Conservation (phyloP, 2,329 filamentous ascomycete species). For the Rutstroemia sp. region DNA sequence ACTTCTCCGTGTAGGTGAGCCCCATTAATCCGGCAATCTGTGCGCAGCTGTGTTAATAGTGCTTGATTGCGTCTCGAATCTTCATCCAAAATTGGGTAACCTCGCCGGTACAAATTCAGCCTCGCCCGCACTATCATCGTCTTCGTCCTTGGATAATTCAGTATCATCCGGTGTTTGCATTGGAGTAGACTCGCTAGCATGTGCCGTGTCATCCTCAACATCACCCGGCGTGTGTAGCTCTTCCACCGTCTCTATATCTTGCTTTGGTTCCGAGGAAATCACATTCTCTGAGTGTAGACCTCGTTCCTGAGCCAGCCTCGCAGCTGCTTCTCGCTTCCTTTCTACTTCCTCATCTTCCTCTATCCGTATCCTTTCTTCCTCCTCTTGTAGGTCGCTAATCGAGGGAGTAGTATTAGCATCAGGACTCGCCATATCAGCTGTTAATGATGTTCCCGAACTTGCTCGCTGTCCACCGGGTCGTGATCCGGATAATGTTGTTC, state of each 20-base stretch:
- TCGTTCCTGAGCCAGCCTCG: slow-evolving; percentile 41
- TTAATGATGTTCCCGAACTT: slow-evolving; percentile 25
- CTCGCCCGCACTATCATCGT: slow-evolving; percentile 14
- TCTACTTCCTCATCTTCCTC: slow-evolving; percentile 48
- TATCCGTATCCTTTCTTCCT: slow-evolving; percentile 39
- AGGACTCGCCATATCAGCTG: slow-evolving; percentile 29
- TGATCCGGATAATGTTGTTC: slow-evolving; percentile 32
- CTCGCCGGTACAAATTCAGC: slow-evolving; percentile 49
- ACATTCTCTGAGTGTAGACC: slow-evolving; percentile 37
- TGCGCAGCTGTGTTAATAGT: slow-evolving; percentile 51
- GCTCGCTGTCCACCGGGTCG: slow-evolving; percentile 14
- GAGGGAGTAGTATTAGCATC: slow-evolving; percentile 37
- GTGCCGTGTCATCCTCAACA: not conserved
- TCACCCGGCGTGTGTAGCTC: slow-evolving; percentile 6
- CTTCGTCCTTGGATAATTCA: too few relatives aligned
- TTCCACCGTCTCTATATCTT: slow-evolving; percentile 8
- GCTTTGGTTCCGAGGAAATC: slow-evolving; percentile 17
- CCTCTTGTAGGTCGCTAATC: slow-evolving; percentile 43
- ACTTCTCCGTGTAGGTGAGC: not conserved
- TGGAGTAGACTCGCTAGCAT: not conserved
- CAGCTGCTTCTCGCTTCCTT: slow-evolving; percentile 45
- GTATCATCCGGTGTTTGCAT: not conserved
- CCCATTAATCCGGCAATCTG: not conserved
- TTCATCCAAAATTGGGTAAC: slow-evolving; percentile 44
- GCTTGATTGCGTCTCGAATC: slow-evolving; percentile 52